These are phyloP conservation scores for Mycena sp. DNA, from an alignment of 1,284 basidiomycete species.

Conservation along the genomic window DNA sequence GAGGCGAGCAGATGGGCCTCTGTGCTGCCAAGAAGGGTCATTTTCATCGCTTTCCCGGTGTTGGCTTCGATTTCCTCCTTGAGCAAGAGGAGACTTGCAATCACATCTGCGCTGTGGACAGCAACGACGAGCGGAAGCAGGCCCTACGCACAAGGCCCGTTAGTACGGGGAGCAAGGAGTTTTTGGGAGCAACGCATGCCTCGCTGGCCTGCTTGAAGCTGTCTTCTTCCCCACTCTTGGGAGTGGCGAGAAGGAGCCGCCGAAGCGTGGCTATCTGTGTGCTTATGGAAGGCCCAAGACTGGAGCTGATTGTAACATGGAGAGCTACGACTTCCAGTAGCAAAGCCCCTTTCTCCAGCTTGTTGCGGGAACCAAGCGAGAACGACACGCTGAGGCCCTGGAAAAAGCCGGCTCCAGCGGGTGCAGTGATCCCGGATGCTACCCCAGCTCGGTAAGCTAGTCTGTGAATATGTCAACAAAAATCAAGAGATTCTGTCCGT, in stretches of 20 bases:
- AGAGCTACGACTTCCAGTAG: conserved; percentile 76
- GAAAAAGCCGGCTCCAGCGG: conserved; percentile 64
- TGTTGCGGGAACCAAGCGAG: conserved; percentile 69
- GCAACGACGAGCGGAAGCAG: conserved; percentile 56
- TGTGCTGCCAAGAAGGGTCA: conserved; percentile 66
- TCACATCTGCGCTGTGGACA: conserved; percentile 71
- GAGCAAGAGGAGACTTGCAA: conserved; percentile 69
- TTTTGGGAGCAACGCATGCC: neutral
- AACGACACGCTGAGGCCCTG: conserved; percentile 75
- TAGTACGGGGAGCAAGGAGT: conserved; percentile 70
- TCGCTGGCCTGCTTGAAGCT: conserved; percentile 9
- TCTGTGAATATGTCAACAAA: no score
- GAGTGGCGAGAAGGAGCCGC: conserved; percentile 47
- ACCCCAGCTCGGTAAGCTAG: conserved; percentile 73
- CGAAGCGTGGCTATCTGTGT: conserved; percentile 80
- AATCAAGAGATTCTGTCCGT: no score
- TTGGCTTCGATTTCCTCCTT: conserved; percentile 64
- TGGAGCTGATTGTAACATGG: conserved; percentile 67
- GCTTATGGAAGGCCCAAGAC: conserved; percentile 58
- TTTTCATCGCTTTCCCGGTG: conserved; percentile 46
- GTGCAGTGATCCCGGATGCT: conserved; percentile 72
- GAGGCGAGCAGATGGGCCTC: conserved; percentile 72
- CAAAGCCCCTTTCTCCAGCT: conserved; percentile 74
- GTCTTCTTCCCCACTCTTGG: neutral
- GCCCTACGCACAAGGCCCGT: conserved; percentile 35